Base-by-base conservation (phyloP, 148 eudicot genomes). In the Chenopodium suecicum region DNA sequence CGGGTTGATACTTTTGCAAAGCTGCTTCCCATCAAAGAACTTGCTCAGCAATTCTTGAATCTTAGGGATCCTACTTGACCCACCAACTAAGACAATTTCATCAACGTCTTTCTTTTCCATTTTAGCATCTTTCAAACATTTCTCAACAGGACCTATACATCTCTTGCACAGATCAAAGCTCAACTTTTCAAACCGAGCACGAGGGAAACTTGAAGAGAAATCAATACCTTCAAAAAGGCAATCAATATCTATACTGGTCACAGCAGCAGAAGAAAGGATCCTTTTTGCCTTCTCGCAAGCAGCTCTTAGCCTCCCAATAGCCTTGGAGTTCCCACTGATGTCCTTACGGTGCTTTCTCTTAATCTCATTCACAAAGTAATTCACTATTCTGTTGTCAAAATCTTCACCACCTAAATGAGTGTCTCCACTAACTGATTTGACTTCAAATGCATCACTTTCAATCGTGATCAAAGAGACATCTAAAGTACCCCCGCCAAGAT, bases 21-120 rank as follows among this genome's bases (percentile, higher is more conserved):
- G 71, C 37, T 31, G 19, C 71, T 68, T 68, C 71, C 71, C 71
- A 11, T 7, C 19, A 31, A 68, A 68, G 4, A 68, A 29, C 3
- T 14, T 23, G 41, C 32, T 16, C 20, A 68, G 32, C 7, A 68
- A 31, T 13, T 31, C 19, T 31, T 68, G 71, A 68, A 68, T 31
- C 34, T 31, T 68, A 31, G 71, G 71, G 41, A 68, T 68, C 44
- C 71, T 16, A 68, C 41, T 68, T 29, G 71, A 68, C 17, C 71
- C 71, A 31, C 71, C 71, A 31, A 68, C 71, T 31, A 68, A 19
- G 71, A 68, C 71, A 12, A 68, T 68, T 31, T 68, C 71, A 68
- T 68, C 41, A 68, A 68, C 6, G 41, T 68, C 71, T 41, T 41
- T 7, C 8, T 19, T 14, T 29, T 23, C 44, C 71, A 31, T 68